Evolutionary conservation across 2,329 filamentous ascomycete genomes (phyloP), one percentile per base, ranked within the genome.

Genomic region (Iodosphaeria phyllophila): DNA sequence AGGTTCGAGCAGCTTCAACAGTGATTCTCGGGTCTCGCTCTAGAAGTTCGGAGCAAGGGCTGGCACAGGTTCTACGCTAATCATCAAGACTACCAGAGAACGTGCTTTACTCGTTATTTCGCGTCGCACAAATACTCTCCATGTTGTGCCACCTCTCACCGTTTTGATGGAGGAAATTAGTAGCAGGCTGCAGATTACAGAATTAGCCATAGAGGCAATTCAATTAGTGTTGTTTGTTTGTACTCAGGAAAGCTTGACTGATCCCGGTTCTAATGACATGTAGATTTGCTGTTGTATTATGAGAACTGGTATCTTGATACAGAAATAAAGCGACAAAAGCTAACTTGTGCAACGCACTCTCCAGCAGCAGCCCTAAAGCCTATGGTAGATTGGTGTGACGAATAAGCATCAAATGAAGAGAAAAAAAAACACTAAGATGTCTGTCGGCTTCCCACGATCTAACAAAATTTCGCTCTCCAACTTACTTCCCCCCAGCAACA

Each of bases 71-170:
- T 79, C 70, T 16, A 62, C 64, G 11, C 64, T 60, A 8, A 72
- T 98, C 30, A 61, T 98, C 31, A 82, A 74, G 34, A 84, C 83
- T 8, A 83, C 84, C n/a, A 62, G 89, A 31, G 82, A 95, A 56
- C 64, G 82, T 30, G 89, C 89, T 0, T 48, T 98, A 41, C 50
- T 98, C 30, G 60, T 98, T 30, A 93, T 98, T 42, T 93, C 83
- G 2, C 86, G 82, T 15, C 89, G 89, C 1, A 83, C 73, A 16
- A 92, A 95, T 44, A 93, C 84, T 6, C 52, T 98, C 37, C 64
- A 89, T 23, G 92, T 98, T 40, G 83, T 95, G 28, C 89, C 89
- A 16, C 77, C 80, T 31, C 54, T 98, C 42, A 71, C 73, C 5
- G 77, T 98, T 29, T 75, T 67, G 1, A 71, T 80, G 37, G 66